Base-by-base conservation (phyloP, 257 asterid genomes). In the Prunella vulgaris region DNA sequence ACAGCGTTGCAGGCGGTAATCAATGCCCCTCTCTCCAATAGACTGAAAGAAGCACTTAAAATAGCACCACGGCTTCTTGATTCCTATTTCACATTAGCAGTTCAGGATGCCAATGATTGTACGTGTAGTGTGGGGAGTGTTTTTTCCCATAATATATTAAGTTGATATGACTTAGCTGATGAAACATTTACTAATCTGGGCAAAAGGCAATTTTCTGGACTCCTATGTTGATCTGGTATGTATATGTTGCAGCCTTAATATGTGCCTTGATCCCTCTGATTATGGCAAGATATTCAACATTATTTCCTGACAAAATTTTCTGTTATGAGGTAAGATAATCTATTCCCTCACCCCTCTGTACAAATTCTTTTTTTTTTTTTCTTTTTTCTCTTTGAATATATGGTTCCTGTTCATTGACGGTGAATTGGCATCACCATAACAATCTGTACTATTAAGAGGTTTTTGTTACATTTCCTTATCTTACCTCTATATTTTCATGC, bases 181-280 rank as follows among this genome's bases (percentile, higher is more conserved):
- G 71, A 73, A 32, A 49, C 46, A 48, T 37, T 8, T 54, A 27
- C 24, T 52, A 51, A 35, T 73, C 33, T 73, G 38, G 21, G 28
- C 15, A 64, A 49, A 69, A 46, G 60, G 5, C 70, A 22, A 32
- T 46, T 67, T 59, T 58, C 67, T 69, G 48, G 70, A 62, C 57
- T 27, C 18, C 25, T 52, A 15, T 44, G 27, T 66, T 80, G 77
- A 78, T 77, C 77, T 75, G 62, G 20, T 54, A 37, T 48, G 37
- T 73, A 30, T 78, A 32, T 66, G 73, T 82, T 83, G 81, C 87
- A 92, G 98, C 98, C 76, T 73, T 93, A 48, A 74, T 87, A 64
- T 93, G 96, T 72, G 96, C 98, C 42, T 80, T 93, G 77, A 76
- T 88, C 75, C 98, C 97, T 58, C 79, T 88, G 71, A 81, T 93